Percentiles rank a stretch among this genome's conserved stretches.
These are phyloP conservation scores for Botryotinia globosa DNA, from an alignment of 2,329 filamentous ascomycete species.

Conservation along the genomic window DNA sequence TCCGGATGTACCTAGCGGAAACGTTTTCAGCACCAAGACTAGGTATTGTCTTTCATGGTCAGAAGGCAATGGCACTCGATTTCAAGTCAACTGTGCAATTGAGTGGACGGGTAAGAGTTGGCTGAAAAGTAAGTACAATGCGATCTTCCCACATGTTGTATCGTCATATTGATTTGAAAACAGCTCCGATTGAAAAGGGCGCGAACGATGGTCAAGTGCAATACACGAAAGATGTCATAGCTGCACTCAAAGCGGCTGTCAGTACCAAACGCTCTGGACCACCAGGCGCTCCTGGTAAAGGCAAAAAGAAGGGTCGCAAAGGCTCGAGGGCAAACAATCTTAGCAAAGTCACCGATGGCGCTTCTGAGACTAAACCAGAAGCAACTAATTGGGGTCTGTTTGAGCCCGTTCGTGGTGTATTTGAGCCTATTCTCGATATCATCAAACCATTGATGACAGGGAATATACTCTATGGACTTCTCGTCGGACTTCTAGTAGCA, in stretches of 20 bases:
- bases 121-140: constrained; percentile 71
- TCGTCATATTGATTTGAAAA: constrained; percentile 14
- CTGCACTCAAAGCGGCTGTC: constrained; percentile 70
- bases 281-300: constrained; percentile 51
- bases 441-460: constrained; percentile 69
- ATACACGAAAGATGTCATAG: constrained; percentile 78
- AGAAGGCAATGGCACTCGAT: constrained; percentile 76
- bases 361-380: constrained; percentile 36
- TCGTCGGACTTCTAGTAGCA: constrained; percentile 70
- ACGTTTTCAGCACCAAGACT: constrained; percentile 87
- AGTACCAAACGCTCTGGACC: constrained; percentile 58
- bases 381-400: constrained; percentile 69
- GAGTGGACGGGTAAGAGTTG: constrained; percentile 99
- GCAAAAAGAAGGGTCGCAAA: constrained; percentile 50
- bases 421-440: constrained; percentile 69
- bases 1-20: constrained; percentile 92
- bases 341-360: constrained; percentile 41
- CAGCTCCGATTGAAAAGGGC: constrained; percentile 93
- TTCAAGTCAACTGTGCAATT: constrained; percentile 84
- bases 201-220: constrained; percentile 83
- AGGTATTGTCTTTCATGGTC: constrained; percentile 94
- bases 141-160: not conserved
- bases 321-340: constrained; percentile 46
- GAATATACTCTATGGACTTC: constrained; percentile 72
- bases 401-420: constrained; percentile 69